phyloP scores from a whole-genome alignment of 2,329 filamentous ascomycete genomes.

The Fusarium hainanense region DNA sequence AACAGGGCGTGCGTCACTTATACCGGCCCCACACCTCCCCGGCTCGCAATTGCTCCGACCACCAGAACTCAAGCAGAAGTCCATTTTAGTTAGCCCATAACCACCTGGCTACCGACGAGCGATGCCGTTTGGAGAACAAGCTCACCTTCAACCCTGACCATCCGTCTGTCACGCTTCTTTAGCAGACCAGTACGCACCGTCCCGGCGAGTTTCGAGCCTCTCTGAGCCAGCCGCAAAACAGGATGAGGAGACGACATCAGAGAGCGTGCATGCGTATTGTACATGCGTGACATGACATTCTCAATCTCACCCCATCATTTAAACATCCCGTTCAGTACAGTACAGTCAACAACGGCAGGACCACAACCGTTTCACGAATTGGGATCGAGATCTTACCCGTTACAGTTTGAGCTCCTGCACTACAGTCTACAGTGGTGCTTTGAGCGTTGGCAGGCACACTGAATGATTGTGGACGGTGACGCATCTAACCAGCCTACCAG shows the following conservation, averaged over 20 bases:
- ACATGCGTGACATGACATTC: conserved; percentile 9
- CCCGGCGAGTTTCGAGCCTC: conserved; percentile 33
- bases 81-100: conserved; percentile 35
- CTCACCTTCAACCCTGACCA: conserved; percentile 33
- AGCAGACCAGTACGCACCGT: conserved; percentile 21
- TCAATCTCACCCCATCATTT: conserved; percentile 36
- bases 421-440: conserved; percentile 10
- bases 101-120: conserved; percentile 34
- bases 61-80: conserved; percentile 33
- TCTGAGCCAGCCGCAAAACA: conserved; percentile 10
- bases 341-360: conserved; percentile 5
- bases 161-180: conserved; percentile 32
- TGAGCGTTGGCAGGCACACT: conserved; percentile 11
- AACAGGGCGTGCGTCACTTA: conserved; percentile 30
- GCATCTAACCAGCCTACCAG: conserved; percentile 12
- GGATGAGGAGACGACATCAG: conserved; percentile 26
- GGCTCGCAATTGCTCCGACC: conserved; percentile 25
- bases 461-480: conserved; percentile 22
- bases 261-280: conserved; percentile 9
- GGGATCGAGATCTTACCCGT: conserved; percentile 46
- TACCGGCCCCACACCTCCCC: conserved; percentile 30
- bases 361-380: conserved; percentile 36
- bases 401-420: conserved; percentile 29
- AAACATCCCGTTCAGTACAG: not conserved
- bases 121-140: conserved; percentile 35